These are phyloP conservation scores for Phytophthora multivora DNA, from an alignment of 352 stramenopile genomes.

Conservation along the genomic window DNA sequence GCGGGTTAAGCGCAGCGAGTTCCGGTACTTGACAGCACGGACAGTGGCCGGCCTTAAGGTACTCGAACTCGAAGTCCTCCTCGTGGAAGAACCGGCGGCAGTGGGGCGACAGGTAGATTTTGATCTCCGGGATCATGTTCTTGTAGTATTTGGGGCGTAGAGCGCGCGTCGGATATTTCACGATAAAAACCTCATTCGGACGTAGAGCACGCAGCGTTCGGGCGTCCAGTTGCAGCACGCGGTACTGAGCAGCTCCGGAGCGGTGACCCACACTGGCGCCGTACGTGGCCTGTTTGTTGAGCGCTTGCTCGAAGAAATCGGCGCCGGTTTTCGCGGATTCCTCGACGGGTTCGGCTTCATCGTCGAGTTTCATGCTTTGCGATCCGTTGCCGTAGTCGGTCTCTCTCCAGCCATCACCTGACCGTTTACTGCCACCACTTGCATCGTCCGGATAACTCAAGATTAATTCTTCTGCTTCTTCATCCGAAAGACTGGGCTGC, in stretches of 20 bases:
- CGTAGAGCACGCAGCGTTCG: conserved; percentile 68
- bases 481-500: conserved; percentile 73
- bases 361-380: conserved; percentile 84
- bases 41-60: conserved; percentile 87
- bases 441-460: conserved; percentile 54
- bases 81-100: conserved; percentile 95
- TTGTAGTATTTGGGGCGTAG: conserved; percentile 83
- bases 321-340: conserved; percentile 34
- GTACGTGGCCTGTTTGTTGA: conserved; percentile 85
- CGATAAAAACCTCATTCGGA: conserved; percentile 87
- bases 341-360: conserved; percentile 41
- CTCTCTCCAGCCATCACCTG: conserved; percentile 54
- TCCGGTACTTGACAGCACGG: conserved; percentile 87
- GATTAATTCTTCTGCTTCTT: conserved; percentile 87
- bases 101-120: conserved; percentile 88
- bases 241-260: conserved; percentile 60
- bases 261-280: conserved; percentile 53
- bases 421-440: conserved; percentile 18
- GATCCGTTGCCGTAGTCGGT: conserved; percentile 65
- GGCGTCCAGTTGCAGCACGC: conserved; percentile 79
- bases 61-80: conserved; percentile 95
- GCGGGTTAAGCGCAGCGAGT: conserved; percentile 39
- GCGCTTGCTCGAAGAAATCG: conserved; percentile 83
- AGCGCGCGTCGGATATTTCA: conserved; percentile 84
- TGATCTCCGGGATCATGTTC: conserved; percentile 93